Evolutionary conservation across 257 asterid species (phyloP).

Genomic region (Solanum ahanhuiri): DNA sequence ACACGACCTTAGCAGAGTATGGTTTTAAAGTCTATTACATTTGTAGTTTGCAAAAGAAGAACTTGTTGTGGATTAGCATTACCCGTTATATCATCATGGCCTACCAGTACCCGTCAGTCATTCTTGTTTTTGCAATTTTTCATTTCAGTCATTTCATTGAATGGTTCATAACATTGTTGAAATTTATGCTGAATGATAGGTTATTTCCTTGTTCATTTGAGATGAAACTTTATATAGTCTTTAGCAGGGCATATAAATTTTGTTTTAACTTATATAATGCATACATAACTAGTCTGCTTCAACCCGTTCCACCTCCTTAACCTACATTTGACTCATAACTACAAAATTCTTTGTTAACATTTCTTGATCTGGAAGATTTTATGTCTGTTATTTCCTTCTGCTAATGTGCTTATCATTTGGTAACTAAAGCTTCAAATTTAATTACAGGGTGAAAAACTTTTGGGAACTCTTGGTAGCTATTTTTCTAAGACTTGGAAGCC

Average conservation of each 20-base stretch:
- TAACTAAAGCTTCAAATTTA: conserved; percentile 9
- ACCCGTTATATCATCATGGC: not conserved
- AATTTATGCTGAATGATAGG: not conserved
- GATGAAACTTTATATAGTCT: not conserved
- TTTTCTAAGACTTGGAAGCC: conserved; percentile 96
- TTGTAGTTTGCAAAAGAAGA: not conserved
- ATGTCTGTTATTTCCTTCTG: not conserved
- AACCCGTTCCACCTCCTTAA: not conserved
- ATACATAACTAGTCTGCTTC: not conserved
- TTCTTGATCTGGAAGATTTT: not conserved
- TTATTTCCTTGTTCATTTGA: not conserved
- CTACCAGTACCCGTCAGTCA: not conserved
- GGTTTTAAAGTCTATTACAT: not conserved
- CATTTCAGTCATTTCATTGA: not conserved
- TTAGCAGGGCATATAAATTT: not conserved
- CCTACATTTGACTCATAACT: not conserved
- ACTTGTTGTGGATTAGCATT: not conserved
- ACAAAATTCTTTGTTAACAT: not conserved
- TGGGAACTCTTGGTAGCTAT: conserved; percentile 91
- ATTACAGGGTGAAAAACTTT: conserved; percentile 83
- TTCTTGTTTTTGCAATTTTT: not conserved
- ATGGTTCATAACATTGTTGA: not conserved
- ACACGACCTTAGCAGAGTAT: conserved; percentile 87
- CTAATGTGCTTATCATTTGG: not conserved
- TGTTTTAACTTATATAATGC: not conserved